These are phyloP conservation scores for Pseudotulostoma volvatum DNA, from an alignment of 495 filamentous ascomycete genomes.

Conservation along the genomic window DNA sequence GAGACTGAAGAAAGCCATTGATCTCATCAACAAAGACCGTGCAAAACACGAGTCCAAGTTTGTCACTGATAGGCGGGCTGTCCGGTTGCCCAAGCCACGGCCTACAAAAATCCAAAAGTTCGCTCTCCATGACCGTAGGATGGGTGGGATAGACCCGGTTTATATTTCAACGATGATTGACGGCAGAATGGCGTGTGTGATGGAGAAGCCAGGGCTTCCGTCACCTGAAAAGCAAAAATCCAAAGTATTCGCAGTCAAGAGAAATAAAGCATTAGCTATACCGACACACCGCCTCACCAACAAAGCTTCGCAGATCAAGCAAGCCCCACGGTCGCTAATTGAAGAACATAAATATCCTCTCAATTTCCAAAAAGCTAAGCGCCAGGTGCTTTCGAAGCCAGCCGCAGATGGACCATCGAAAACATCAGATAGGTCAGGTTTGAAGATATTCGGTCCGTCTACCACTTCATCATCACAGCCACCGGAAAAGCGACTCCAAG, in stretches of 20 bases:
- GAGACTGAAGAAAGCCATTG: conserved; percentile 30
- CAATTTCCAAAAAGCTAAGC: background rate
- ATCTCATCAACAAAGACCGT: conserved; percentile 33
- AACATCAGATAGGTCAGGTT: conserved; percentile 1
- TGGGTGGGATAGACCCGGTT: conserved; percentile 12
- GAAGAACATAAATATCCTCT: conserved; percentile 21
- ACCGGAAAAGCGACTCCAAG: too few species aligned
- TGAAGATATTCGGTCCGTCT: too few species aligned
- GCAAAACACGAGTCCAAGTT: conserved; percentile 31
- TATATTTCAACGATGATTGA: conserved; percentile 2
- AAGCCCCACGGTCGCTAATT: conserved; percentile 26
- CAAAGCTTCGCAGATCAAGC: conserved; percentile 19
- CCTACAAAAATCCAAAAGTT: conserved; percentile 15
- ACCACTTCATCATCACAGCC: too few species aligned
- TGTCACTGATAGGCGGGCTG: conserved; percentile 16
- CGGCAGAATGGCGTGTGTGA: conserved; percentile 4
- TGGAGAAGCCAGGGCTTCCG: conserved; percentile 7
- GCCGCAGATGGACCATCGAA: conserved; percentile 13
- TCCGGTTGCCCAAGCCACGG: conserved; percentile 12
- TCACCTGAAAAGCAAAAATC: conserved; percentile 12
- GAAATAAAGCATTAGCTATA: conserved; percentile 21
- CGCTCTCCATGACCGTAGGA: conserved; percentile 13
- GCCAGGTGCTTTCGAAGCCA: conserved; percentile 3
- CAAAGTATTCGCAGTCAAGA: conserved; percentile 22
- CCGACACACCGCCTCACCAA: conserved; percentile 26